Evolutionary conservation across 2,329 filamentous ascomycete species (phyloP), one percentile per base, ranked within the genome.

Genomic region (Colletotrichum spaethianum): DNA sequence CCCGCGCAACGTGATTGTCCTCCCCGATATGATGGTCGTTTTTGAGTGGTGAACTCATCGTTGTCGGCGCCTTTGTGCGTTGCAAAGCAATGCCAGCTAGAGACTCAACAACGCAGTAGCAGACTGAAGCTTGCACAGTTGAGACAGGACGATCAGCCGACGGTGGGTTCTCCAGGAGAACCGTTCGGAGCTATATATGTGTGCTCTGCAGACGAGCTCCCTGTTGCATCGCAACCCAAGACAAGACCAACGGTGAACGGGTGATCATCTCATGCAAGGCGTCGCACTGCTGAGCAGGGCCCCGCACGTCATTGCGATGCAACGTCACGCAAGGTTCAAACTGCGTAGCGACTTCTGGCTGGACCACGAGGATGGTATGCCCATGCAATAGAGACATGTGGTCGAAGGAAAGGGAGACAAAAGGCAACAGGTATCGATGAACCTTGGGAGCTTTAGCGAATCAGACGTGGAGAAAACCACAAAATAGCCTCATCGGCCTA

Each of bases 301-400:
- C 59, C 70, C 61, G 70, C 70, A 71, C 61, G 67, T 71, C 70
- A 66, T 73, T 33, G 55, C 46, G 61, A n/a, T 73, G 66, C 67
- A 73, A 70, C 70, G 61, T 73, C 70, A 66, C 70, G 67, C 70
- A 66, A 73, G 62, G 61, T 40, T 53, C 38, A 11, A 46, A 12
- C n/a, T 53, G 48, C 38, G 36, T 23, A 40, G 28, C 44, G 64
- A 55, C 59, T 69, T 52, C 59, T 40, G 44, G 28, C 16, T 23
- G 44, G 42, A 44, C 31, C 53, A 48, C 48, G 36, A 59, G 44
- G n/a, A 26, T 57, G 52, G 44, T 38, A 18, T 16, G 11, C 36
- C 33, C 52, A 53, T 40, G 42, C 36, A 55, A 23, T 14, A 33
- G 8, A 50, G 31, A 48, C 46, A n/a, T 55, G n/a, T 18, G 33